A percentile compares a stretch with the other conserved stretches of the same genome.
Evolutionary conservation across 345 rosid genomes (phyloP).

Genomic region (Eucalyptus globulus): DNA sequence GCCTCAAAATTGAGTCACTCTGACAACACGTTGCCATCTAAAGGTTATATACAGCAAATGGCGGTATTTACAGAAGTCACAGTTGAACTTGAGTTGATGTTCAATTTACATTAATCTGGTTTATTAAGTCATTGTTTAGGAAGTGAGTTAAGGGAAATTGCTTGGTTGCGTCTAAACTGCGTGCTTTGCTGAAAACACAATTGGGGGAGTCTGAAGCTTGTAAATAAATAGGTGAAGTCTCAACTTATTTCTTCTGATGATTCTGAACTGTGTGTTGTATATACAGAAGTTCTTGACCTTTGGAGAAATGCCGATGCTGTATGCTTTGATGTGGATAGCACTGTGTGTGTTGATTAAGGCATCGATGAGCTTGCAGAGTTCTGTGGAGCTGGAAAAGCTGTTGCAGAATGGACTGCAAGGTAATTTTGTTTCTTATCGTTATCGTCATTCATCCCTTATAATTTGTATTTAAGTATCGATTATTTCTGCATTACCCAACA

Average conservation of each 20-base stretch:
- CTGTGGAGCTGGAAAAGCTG: constrained; percentile 97
- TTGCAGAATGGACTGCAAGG: constrained; percentile 97
- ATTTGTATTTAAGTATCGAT: not conserved
- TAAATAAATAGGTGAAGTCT: not conserved
- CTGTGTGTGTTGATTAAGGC: constrained; percentile 92
- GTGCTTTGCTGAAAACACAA: not conserved
- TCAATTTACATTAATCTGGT: not conserved
- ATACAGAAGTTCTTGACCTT: constrained; percentile 53
- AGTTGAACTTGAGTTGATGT: not conserved
- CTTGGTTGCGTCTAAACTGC: not conserved
- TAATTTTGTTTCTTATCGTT: constrained; percentile 4
- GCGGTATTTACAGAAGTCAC: not conserved
- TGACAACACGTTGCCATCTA: constrained; percentile 38
- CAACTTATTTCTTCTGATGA: not conserved
- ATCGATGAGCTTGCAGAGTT: constrained; percentile 96
- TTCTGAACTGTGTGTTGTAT: constrained; percentile 1
- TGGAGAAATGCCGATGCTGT: constrained; percentile 79
- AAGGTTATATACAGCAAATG: constrained; percentile 20
- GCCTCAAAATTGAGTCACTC: constrained; percentile 17
- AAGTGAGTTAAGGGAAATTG: not conserved
- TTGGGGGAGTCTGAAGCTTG: not conserved
- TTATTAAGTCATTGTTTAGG: not conserved
- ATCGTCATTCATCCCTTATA: not conserved
- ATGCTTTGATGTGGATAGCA: constrained; percentile 98
- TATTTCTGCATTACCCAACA: not conserved